Base-by-base conservation (phyloP, 2,329 filamentous ascomycete genomes). In the Fusarium denticulatum region DNA sequence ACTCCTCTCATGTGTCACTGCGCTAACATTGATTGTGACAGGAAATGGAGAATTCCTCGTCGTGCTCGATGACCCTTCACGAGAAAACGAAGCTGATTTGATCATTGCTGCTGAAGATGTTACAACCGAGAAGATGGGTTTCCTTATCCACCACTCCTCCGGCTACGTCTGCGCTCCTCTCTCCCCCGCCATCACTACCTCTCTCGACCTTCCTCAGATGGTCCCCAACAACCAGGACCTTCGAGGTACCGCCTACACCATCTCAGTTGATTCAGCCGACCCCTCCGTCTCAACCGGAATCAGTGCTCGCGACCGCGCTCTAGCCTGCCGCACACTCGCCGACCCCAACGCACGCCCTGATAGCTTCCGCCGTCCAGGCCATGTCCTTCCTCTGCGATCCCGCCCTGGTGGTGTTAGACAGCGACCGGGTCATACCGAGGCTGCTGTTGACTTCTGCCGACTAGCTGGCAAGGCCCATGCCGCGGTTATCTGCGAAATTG, bases 21-120 rank as follows among this genome's bases (percentile, higher is more conserved):
- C 15, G 36, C 68, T 77, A 53, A 76, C 77, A 56, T 22, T 26
- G 15, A 32, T 34, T 64, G 47, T 15, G 55, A 59, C 74, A 94
- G 92, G 87, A 79, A 89, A 91, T 83, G 95, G 94, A 83, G 92
- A 98, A 81, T 98, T 98, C 88, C 92, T 99, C 81, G 91, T 99
- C 71, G 96, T 98, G 42, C 94, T 99, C 79, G 96, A 99, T 86
- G 93, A 94, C 76, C 91, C 94, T 73, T 90, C 92, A 71, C 95
- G 96, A 83, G 96, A 99, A 84, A 99, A 99, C 83, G 96, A 99
- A 88, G 96, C 95, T 83, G 96, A 99, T 85, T 90, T 99, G 55
- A 98, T 98, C 83, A 97, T 98, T 80, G 94, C 96, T 75, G 96
- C 95, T 71, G 87, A 94, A 76, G 89, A 93, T 79, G 86, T 98